Base-by-base conservation (phyloP, 768 basidiomycete species). In the Macrolepiota fuliginosa region DNA sequence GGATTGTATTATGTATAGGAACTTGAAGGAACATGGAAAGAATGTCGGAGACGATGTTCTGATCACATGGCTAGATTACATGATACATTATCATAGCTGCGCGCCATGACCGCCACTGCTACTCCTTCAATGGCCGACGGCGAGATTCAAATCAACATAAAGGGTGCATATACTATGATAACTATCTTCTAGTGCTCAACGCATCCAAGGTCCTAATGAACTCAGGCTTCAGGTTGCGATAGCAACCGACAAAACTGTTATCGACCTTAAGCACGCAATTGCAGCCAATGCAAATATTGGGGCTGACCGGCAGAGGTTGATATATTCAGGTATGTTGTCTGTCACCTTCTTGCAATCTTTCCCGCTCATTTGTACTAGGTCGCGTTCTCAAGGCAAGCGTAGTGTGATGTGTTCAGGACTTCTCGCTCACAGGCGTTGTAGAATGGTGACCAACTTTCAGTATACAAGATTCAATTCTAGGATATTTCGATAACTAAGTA, bases 391-490 rank as follows among this genome's bases (percentile, higher is more conserved):
- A 91, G 79, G 89, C 87, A 56, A 49, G 67, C 52, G 71, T 65
- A 56, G n/a, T 29, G 54, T 22, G 24, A 56, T 40, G 36, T 27
- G 46, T 25, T 35, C 45, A 45, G 42, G 46, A 32, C 57, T 12
- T 56, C 19, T 45, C 53, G 13, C 50, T 45, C 2, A 39, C 35
- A 42, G 25, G 24, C 22, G 17, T 27, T 13, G 7, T 68, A 94
- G 88, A 92, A 94, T 66, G 94, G 96, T 54, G 94, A 98, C 68
- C 69, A 72, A 12, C 78, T 97, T 10, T 86, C 90, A 1, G 79
- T 81, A 7, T 97, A 97, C 83, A 96, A 97, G 81, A 94, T 97
- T 62, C 91, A 92, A 69, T 84, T 89, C 0, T n/a, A n/a, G n/a
- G n/a, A n/a, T n/a, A n/a, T n/a, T n/a, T n/a, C n/a, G n/a, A n/a